Conservation (phyloP, 1,139 yeast species). For the Scheffersomyces titani region DNA sequence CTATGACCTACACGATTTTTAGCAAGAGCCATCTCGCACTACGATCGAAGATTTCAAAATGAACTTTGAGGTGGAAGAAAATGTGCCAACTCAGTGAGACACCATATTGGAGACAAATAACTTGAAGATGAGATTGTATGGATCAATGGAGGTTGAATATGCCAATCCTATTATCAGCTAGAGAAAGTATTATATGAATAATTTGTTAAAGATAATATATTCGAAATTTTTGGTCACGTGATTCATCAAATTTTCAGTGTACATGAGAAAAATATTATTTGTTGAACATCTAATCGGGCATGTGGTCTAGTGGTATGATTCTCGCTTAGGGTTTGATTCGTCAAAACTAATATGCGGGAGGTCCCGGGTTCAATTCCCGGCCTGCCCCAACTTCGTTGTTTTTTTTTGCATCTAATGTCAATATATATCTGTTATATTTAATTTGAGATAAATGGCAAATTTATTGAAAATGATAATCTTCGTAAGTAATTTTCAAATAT, state of each 20-base stretch:
- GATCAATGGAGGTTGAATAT: no score
- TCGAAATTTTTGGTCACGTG: no score
- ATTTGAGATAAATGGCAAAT: not conserved
- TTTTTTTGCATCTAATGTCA: slow-evolving; percentile 5
- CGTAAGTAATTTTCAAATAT: not conserved
- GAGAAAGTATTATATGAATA: no score
- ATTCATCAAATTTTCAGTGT: no score
- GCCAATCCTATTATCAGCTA: no score
- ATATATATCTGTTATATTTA: not conserved
- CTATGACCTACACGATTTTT: not conserved
- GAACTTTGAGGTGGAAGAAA: not conserved
- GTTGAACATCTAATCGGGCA: slow-evolving; percentile 16
- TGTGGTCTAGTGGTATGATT: slow-evolving; percentile 39
- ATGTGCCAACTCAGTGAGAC: not conserved
- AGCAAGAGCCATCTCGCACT: not conserved
- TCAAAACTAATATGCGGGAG: slow-evolving; percentile 25
- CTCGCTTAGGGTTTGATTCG: slow-evolving; percentile 27
- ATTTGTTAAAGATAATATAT: not conserved
- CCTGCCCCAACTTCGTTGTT: slow-evolving; percentile 25
- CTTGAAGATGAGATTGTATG: no score
- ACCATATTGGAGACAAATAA: no score
- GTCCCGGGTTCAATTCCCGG: slow-evolving; percentile 44
- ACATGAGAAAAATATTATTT: no score
- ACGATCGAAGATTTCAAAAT: not conserved
- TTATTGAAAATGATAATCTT: not conserved